Evolutionary conservation across 306 rosid species (phyloP), one percentile per base, ranked within the genome.

Genomic region (Castanospermum australe): DNA sequence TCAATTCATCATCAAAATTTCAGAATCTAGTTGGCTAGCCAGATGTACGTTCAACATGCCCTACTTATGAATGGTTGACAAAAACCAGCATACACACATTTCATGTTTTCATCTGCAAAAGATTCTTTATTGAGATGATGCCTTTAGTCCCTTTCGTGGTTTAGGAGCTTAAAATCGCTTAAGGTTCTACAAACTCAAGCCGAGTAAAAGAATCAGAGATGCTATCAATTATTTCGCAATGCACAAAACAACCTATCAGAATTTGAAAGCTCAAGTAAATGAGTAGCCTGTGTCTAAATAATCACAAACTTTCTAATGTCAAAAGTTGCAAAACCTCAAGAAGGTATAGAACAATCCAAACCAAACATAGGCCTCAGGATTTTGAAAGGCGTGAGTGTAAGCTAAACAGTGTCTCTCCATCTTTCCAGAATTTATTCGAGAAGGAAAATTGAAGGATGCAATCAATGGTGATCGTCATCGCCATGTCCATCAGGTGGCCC

Each of bases 401-500:
- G 83, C 91, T 82, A 81, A 77, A 86, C 67, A 86, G 57, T 87
- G 86, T 90, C 89, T 83, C 71, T 68, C 80, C 86, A 45, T 76
- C 78, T 75, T 67, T 64, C 83, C 81, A 62, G 79, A 88, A 81
- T 86, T 91, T 86, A 88, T 88, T 91, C 87, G 85, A 67, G 78
- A 72, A 60, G 73, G 71, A 84, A 76, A 88, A 64, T 79, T 77
- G 79, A 78, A 69, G 60, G 66, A 76, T 32, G 61, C 71, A 39
- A 85, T 87, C 82, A 90, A 79, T 92, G 98, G 75, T 89, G 98
- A 36, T 86, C 70, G 54, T 62, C 78, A 1, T 90, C 90, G 5
- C 83, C 88, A 17, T 82, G 97, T 35, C 92, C 94, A 79, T 87
- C 81, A 4, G 98, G 98, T 15, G 97, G 63, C 82, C 96, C 98